Percentiles rank a stretch among this genome's conserved stretches.
phyloP scores from a whole-genome alignment of 2,329 filamentous ascomycete species.

The Aureobasidium namibiae region DNA sequence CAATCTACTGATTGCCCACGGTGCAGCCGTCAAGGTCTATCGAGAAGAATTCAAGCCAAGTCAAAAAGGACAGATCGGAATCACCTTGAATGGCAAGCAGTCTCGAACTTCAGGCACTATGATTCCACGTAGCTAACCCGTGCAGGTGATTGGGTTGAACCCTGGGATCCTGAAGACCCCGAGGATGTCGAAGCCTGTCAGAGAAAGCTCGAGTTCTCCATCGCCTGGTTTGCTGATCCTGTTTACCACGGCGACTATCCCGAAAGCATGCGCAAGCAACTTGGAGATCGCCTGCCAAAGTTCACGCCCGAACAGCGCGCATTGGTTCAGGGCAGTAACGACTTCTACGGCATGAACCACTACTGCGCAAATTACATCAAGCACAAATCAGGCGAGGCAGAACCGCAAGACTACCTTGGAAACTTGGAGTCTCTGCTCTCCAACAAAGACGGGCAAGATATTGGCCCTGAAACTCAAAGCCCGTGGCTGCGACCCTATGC shows the following conservation, averaged over 20 bases:
- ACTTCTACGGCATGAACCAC: constrained; percentile 40
- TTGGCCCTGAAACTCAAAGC: constrained; percentile 76
- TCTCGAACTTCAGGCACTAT: neutral
- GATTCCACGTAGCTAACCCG: constrained; percentile 12
- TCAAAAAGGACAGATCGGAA: constrained; percentile 70
- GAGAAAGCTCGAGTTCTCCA: constrained; percentile 79
- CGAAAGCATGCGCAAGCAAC: constrained; percentile 28
- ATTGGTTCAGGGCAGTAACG: constrained; percentile 24
- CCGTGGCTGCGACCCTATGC: constrained; percentile 73
- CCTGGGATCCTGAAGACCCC: constrained; percentile 71
- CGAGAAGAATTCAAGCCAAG: constrained; percentile 70
- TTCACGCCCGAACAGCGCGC: constrained; percentile 27
- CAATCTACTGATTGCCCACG: constrained; percentile 72
- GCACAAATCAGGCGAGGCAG: constrained; percentile 55
- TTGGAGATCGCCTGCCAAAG: constrained; percentile 24
- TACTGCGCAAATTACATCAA: constrained; percentile 85
- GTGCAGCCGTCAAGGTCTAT: constrained; percentile 71
- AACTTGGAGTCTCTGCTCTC: constrained; percentile 66
- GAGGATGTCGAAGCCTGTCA: constrained; percentile 66
- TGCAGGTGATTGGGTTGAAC: constrained; percentile 62
- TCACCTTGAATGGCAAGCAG: constrained; percentile 67
- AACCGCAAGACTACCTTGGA: constrained; percentile 61
- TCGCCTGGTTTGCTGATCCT: constrained; percentile 82
- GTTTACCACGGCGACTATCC: constrained; percentile 64
- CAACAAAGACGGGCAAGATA: constrained; percentile 15